phyloP scores from a whole-genome alignment of 441 rosid species.

The Populus tomentosa region DNA sequence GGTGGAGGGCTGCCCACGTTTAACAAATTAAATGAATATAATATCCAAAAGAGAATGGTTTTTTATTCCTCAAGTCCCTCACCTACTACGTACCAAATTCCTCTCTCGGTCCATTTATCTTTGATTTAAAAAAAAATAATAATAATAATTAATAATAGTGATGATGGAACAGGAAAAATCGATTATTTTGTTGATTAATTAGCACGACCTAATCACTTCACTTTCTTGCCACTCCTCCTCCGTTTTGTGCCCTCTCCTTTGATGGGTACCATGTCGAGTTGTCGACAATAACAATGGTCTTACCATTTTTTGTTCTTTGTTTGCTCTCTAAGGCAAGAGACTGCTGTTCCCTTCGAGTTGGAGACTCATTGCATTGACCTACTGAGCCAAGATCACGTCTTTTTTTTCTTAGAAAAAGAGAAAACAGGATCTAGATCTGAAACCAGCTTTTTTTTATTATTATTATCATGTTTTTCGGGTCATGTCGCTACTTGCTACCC shows the following conservation, averaged over 20 bases:
- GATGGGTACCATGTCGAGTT: neutral
- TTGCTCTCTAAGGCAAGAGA: neutral
- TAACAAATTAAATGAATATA: neutral
- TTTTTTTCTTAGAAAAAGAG: too few species aligned
- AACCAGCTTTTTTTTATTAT: too few species aligned
- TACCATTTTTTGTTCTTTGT: neutral
- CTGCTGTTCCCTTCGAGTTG: neutral
- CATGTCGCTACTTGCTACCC: too few species aligned
- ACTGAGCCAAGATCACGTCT: too few species aligned
- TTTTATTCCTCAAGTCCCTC: neutral
- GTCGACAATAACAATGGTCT: neutral
- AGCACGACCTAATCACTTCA: neutral
- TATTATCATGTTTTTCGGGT: too few species aligned
- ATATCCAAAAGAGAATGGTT: neutral
- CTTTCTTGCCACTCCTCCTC: neutral
- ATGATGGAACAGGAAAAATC: neutral
- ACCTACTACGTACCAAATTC: neutral
- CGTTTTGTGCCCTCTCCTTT: too few species aligned
- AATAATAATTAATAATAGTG: neutral
- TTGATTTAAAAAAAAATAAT: too few species aligned
- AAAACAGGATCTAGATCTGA: too few species aligned
- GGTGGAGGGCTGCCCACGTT: neutral
- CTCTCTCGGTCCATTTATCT: neutral
- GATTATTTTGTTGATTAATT: neutral
- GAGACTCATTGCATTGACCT: too few species aligned